Conservation (phyloP, 805 yeast genomes). For the Diddensiella santjacobensis region DNA sequence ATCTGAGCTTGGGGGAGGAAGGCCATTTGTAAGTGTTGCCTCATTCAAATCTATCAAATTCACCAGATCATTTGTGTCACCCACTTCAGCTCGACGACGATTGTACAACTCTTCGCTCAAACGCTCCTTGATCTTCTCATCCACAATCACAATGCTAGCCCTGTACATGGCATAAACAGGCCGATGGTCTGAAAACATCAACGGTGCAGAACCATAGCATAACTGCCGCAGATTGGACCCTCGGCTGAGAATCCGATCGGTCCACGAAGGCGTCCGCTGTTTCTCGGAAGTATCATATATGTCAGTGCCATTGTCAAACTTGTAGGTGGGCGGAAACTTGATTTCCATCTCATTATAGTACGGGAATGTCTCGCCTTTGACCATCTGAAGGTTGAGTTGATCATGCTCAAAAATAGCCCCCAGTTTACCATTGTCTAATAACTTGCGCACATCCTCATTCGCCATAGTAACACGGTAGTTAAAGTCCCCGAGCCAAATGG, state of each 20-base stretch:
- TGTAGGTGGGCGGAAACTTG: slow-evolving; percentile 84
- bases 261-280: slow-evolving; percentile 93
- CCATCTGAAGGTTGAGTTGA: slow-evolving; percentile 75
- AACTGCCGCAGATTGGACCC: slow-evolving; percentile 58
- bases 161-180: slow-evolving; percentile 84
- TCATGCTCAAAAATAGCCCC: slow-evolving; percentile 61
- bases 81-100: slow-evolving; percentile 45
- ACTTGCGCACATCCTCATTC: slow-evolving; percentile 67
- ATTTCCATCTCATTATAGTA: slow-evolving; percentile 75
- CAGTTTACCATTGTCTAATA: slow-evolving; percentile 45
- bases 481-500: slow-evolving; percentile 93
- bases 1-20: slow-evolving; percentile 91
- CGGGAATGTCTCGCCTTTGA: slow-evolving; percentile 64
- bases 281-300: slow-evolving; percentile 86
- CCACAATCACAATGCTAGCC: slow-evolving; percentile 62
- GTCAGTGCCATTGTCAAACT: slow-evolving; percentile 80
- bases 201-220: slow-evolving; percentile 63
- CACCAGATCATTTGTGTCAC: slow-evolving; percentile 31
- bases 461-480: slow-evolving; percentile 73
- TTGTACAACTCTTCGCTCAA: slow-evolving; percentile 59
- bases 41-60: slow-evolving; percentile 28
- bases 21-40: slow-evolving; percentile 34
- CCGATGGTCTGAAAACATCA: slow-evolving; percentile 79
- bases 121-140: slow-evolving; percentile 54
- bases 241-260: slow-evolving; percentile 75